A percentile compares a stretch with the other conserved stretches of the same genome.
phyloP scores from a whole-genome alignment of 768 basidiomycete species.

The Boletales sp. region DNA sequence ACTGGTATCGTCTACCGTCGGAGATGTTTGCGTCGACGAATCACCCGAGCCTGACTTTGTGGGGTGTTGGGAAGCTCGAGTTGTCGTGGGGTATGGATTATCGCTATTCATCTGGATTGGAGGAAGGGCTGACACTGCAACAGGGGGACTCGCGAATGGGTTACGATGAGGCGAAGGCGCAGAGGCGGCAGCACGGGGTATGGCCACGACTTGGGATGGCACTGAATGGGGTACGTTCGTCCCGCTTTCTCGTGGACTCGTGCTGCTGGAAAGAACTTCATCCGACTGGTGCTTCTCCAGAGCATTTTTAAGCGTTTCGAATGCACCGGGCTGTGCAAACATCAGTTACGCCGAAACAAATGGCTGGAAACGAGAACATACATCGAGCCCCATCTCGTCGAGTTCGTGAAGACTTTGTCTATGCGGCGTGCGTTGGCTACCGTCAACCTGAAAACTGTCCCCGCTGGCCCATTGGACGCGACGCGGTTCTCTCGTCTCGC shows the following conservation, averaged over 20 bases:
- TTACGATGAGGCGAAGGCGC: neutral
- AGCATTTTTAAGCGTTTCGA: conserved; percentile 46
- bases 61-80: neutral
- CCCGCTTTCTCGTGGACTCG: neutral
- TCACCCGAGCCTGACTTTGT: conserved; percentile 1
- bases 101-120: conserved; percentile 6
- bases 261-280: conserved; percentile 2
- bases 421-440: conserved; percentile 1
- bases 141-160: neutral
- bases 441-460: conserved; percentile 15
- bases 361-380: conserved; percentile 27
- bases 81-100: conserved; percentile 14
- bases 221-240: conserved; percentile 5
- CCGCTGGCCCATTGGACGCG: conserved; percentile 51
- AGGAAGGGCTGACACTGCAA: neutral
- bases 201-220: conserved; percentile 6
- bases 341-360: neutral
- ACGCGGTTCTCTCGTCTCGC: conserved; percentile 44
- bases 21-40: conserved; percentile 9
- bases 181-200: conserved; percentile 6
- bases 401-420: conserved; percentile 36
- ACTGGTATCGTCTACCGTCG: neutral
- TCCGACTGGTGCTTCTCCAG: conserved; percentile 47
- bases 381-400: conserved; percentile 54
- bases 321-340: conserved; percentile 40